Evolutionary conservation across 805 yeast species (phyloP), one percentile per base, ranked within the genome.

Genomic region (Zygosaccharomyces bailii): DNA sequence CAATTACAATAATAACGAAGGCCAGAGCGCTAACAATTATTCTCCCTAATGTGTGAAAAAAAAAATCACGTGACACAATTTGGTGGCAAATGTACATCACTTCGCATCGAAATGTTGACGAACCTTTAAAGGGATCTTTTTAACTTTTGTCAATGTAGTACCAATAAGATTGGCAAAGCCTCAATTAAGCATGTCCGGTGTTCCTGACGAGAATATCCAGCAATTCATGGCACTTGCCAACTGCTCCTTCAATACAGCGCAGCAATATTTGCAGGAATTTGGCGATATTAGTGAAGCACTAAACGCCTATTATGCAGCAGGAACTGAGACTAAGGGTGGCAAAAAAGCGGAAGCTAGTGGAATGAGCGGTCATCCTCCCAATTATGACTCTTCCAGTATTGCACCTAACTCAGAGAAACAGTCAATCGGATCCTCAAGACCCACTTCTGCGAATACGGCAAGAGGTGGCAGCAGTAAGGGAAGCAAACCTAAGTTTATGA

Each of bases 151-250:
- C 13, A 27, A 5, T 7, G 13, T n/a, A n/a, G 3, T 10, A 27
- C 31, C 14, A 27, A 8, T n/a, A 7, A 27, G 31, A n/a, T 27
- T 7, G 31, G 6, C 14, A 27, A 27, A 27, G 31, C 31, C 31
- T 23, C 29, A 29, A 16, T 18, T 17, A 23, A 36, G 17, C 23
- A 50, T 50, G 53, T 35, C 49, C n/a, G 45, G 42, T 25, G 44
- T 48, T 46, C 44, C 58, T n/a, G 54, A 54, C 52, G 63, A 54
- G 32, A 53, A 53, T 30, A 63, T 54, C 45, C 55, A 61, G 30
- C 63, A 66, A 46, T 71, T 71, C 49, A 56, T 65, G 52, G 65
- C 67, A 29, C 54, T 71, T 45, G 67, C 75, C 31, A 65, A 64
- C 33, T 60, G 70, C 13, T 60, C 72, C 2, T 54, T 54, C n/a